Base-by-base conservation (phyloP, 2,329 filamentous ascomycete genomes). In the Fusarium veterinarium region DNA sequence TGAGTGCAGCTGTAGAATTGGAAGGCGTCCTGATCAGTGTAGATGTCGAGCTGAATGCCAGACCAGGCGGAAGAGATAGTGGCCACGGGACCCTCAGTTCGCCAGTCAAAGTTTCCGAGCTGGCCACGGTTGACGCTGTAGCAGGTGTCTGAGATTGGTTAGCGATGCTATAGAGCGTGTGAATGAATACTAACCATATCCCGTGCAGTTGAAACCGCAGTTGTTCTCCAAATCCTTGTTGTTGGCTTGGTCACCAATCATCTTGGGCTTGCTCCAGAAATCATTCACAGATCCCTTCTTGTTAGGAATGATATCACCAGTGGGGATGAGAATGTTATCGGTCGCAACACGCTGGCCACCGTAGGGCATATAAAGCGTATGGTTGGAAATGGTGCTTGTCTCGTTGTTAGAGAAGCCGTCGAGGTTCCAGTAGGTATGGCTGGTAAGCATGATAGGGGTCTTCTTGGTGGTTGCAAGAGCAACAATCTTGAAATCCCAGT, bases 1-100 rank as follows among this genome's bases (percentile, higher is more conserved):
- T 89, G 89, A 76, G 90, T 90, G 86, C 95, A 98, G 70, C 89
- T 91, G 86, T 97, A 98, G 76, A 98, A 87, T 83, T 98, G 95
- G 82, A 97, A 91, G 7, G 94, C 95, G 16, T 93, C 90, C 84
- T 97, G 95, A 83, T 97, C 94, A 12, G 91, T 91, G 81, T 87
- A 93, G 75, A 98, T 85, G 64, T 97, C 93, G 64, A 98, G 79
- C 79, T 91, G 90, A 81, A 98, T 97, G 52, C 95, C 95, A 0
- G 92, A 95, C 88, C 90, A 94, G 8, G 88, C 86, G 41, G 91
- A 93, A 6, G 90, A 90, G 33, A 97, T 84, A 12, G 88, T 89
- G 1, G 95, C 91, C 5, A 91, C 87, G 40, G 89, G 91, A 28
- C 85, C 83, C 45, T 85, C 82, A 2, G 81, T 85, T 59, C 86